Evolutionary conservation across 306 rosid species (phyloP).

Genomic region (Sicyos edulis): DNA sequence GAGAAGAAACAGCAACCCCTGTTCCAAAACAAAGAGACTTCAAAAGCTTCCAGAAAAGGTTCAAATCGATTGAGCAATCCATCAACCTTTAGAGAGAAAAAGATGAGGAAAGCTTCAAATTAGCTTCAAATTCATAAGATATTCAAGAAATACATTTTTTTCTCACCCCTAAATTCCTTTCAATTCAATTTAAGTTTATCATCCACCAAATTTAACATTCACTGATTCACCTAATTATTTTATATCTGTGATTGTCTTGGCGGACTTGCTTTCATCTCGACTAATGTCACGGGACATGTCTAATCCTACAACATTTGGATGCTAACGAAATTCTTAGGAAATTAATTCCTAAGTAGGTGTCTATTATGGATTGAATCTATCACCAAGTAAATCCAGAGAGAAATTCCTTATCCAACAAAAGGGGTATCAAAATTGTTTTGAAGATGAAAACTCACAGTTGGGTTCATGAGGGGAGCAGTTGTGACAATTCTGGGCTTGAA

Average conservation of each 20-base stretch:
- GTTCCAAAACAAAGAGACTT: neutral
- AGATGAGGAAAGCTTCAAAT: neutral
- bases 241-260: too few species aligned
- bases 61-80: too few species aligned
- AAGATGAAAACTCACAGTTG: slow-evolving; percentile 58
- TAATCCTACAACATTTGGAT: too few species aligned
- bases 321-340: too few species aligned
- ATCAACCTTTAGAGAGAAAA: neutral
- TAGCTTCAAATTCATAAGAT: too few species aligned
- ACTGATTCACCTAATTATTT: too few species aligned
- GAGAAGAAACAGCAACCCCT: neutral
- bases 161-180: neutral
- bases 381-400: neutral
- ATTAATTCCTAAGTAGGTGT: too few species aligned
- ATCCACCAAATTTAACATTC: neutral
- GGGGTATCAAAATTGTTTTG: too few species aligned
- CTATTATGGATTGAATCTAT: too few species aligned
- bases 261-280: too few species aligned
- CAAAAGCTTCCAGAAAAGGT: too few species aligned
- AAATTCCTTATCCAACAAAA: neutral
- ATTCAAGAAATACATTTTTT: neutral
- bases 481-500: slow-evolving; percentile 81
- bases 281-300: too few species aligned
- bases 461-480: slow-evolving; percentile 70
- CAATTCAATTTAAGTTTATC: neutral